Evolutionary conservation across 768 basidiomycete genomes (phyloP).

Genomic region (Tricholoma sp.): DNA sequence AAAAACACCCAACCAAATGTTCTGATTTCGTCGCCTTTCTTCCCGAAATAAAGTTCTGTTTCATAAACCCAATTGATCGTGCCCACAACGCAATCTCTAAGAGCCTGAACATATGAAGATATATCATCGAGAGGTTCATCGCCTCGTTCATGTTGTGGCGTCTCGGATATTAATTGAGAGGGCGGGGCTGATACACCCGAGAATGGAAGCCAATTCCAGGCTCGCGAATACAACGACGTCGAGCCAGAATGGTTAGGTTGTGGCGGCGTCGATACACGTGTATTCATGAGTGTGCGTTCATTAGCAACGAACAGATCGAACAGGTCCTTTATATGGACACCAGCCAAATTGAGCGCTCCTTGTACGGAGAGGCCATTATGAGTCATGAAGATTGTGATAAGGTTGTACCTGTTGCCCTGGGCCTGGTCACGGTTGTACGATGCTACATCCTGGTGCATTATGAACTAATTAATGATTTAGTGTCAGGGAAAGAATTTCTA

Average conservation of each 20-base stretch:
- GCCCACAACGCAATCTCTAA: slow-evolving; percentile 54
- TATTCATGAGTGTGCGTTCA: slow-evolving; percentile 19
- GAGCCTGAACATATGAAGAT: slow-evolving; percentile 38
- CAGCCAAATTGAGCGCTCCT: slow-evolving; percentile 41
- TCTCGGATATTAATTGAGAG: background rate
- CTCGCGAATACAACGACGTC: slow-evolving; percentile 10
- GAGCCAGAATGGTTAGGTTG: slow-evolving; percentile 10
- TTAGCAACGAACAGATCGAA: slow-evolving; percentile 28
- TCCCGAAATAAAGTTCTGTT: slow-evolving; percentile 55
- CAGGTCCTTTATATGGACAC: slow-evolving; percentile 31
- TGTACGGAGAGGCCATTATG: slow-evolving; percentile 42
- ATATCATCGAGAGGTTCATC: slow-evolving; percentile 11
- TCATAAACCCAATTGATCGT: slow-evolving; percentile 64
- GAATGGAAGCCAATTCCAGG: slow-evolving; percentile 13
- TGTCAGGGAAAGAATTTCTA: background rate
- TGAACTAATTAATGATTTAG: background rate
- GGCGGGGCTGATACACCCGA: slow-evolving; percentile 4
- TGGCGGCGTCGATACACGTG: slow-evolving; percentile 12
- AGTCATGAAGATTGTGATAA: slow-evolving; percentile 45
- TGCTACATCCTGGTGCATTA: slow-evolving; percentile 45
- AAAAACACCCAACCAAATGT: slow-evolving; percentile 63
- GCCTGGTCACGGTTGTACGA: slow-evolving; percentile 47
- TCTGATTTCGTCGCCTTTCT: slow-evolving; percentile 51
- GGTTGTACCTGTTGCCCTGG: slow-evolving; percentile 32
- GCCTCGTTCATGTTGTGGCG: slow-evolving; percentile 9